Base-by-base conservation (phyloP, 2,329 filamentous ascomycete genomes). In the Uncinocarpus reesii region DNA sequence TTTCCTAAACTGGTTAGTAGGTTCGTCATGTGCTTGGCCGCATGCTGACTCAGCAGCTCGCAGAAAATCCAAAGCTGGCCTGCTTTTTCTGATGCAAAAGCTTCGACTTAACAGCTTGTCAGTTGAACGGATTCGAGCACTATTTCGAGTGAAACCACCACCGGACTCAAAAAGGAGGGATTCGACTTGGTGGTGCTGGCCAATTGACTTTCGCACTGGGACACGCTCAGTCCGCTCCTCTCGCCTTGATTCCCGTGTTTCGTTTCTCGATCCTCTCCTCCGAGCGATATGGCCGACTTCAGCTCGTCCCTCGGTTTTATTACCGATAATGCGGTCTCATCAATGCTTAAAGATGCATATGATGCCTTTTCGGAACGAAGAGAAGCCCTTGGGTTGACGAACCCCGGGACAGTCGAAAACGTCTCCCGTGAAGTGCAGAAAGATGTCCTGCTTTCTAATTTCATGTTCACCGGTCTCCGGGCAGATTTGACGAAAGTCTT, bases 401-500 rank as follows among this genome's bases (percentile, higher is more conserved):
- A 96, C 71, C 92, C 92, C 34, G 92, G 92, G 60, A 89, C 85
- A 45, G 82, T 95, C 57, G 92, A 98, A 71, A 82, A 81, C 63
- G 82, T 95, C 66, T 79, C 84, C 58, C 83, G 84, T 66, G 92
- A 98, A 74, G 88, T 95, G 54, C 84, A 93, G 73, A 88, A 89
- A 71, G 89, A 95, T 78, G 89, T 95, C 60, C 83, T 96, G 66
- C 80, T 95, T 62, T 92, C 84, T 72, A 95, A 95, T 75, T 85
- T 87, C 69, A 93, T 92, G 81, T 96, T 98, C 75, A 85, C 86
- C 37, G 92, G 92, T 62, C 78, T 98, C 67, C 86, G 90, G 65
- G 93, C 90, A 67, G 92, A 98, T 70, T 75, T 96, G 65, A 95
- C 88, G 65, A 96, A 95, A 77, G 82, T 87, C 64, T 94, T 96